Evolutionary conservation across 345 rosid species (phyloP), one percentile per base, ranked within the genome.

Genomic region (Corchorus olitorius): DNA sequence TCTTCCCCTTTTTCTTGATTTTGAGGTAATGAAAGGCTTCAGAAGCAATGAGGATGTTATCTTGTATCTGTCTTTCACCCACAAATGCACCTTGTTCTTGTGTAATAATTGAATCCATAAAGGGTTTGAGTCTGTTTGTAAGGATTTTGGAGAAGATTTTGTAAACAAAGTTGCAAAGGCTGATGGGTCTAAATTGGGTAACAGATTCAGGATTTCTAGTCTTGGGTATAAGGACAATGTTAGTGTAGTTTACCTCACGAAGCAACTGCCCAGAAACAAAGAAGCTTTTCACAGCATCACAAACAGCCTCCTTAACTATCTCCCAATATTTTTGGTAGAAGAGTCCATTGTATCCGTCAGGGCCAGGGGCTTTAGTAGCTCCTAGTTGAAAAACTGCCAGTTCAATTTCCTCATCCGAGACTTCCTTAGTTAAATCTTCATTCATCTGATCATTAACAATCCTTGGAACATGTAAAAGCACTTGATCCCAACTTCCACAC

Each of bases 241-340:
- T n/a, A n/a, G n/a, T n/a, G n/a, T n/a, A n/a, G n/a, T n/a, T n/a
- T n/a, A n/a, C n/a, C n/a, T n/a, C n/a, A n/a, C n/a, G n/a, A n/a
- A 50, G 54, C 14, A 50, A 50, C 6, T 50, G 54, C 14, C 54
- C 54, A 50, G 6, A 6, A n/a, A 11, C 8, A n/a, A 58, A 58
- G 1, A 13, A n/a, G n/a, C n/a, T 12, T 6, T 58, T 58, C n/a
- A n/a, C 17, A 5, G 17, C 62, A 58, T 58, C 17, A 11, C n/a
- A 11, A 5, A 58, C 62, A 11, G 6, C 62, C 20, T 58, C 17
- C 20, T 19, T n/a, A 8, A 58, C 62, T 8, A 6, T 58, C 8
- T 58, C 62, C 62, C 20, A 58, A 58, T 58, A 58, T n/a, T 13
- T 58, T 58, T 58, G 62, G 62, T 58, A 58, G 17, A 58, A 58